phyloP scores from a whole-genome alignment of 208 protist species.

The Histomonas meleagridis region DNA sequence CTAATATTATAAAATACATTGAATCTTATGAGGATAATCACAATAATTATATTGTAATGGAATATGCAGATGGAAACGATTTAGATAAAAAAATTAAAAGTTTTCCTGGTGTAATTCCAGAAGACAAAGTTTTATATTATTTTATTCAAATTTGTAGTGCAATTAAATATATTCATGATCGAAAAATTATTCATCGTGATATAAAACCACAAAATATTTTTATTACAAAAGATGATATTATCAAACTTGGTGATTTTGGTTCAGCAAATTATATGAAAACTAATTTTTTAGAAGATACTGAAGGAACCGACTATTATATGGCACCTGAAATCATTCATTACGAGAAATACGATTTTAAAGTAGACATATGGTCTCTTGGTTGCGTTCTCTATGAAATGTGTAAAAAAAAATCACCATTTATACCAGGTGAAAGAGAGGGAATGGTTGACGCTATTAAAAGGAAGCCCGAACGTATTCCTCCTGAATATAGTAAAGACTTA shows the following conservation, averaged over 20 bases:
- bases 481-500: background rate
- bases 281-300: background rate
- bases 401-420: background rate
- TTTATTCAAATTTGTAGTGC: constrained; percentile 40
- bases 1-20: constrained; percentile 36
- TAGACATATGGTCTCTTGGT: background rate
- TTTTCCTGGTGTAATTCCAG: no score
- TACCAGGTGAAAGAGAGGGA: background rate
- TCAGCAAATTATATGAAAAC: constrained; percentile 1
- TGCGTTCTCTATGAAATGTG: constrained; percentile 14
- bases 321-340: constrained; percentile 6
- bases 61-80: constrained; percentile 44
- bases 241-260: constrained; percentile 47
- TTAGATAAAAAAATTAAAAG: background rate
- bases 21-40: background rate
- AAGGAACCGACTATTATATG: constrained; percentile 39
- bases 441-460: background rate
- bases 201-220: constrained; percentile 47
- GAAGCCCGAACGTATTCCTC: background rate
- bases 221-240: background rate
- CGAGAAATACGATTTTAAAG: background rate
- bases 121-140: background rate
- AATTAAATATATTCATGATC: constrained; percentile 37
- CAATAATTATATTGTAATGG: constrained; percentile 41
- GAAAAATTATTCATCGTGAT: constrained; percentile 48